These are phyloP conservation scores for Luffa aegyptiaca DNA, from an alignment of 306 rosid species.

Conservation along the genomic window DNA sequence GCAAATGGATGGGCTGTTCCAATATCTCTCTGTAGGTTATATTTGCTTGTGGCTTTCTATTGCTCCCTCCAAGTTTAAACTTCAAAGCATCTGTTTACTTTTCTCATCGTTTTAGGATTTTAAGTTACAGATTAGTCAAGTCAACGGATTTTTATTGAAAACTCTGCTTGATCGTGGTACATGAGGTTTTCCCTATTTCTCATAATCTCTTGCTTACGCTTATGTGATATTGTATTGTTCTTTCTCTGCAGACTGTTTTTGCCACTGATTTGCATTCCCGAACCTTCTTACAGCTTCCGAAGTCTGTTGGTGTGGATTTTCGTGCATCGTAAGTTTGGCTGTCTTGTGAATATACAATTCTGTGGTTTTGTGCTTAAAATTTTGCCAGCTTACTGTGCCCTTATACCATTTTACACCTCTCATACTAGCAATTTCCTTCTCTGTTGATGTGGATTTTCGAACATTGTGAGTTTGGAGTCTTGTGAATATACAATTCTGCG, in stretches of 20 bases:
- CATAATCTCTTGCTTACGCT: slow-evolving; percentile 8
- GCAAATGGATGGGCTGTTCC: slow-evolving; percentile 75
- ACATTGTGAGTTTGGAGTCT: background rate
- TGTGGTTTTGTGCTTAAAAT: background rate
- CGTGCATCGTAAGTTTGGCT: slow-evolving; percentile 86
- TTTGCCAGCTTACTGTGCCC: background rate
- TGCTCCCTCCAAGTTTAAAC: background rate
- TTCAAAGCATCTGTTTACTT: background rate
- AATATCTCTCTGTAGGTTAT: slow-evolving; percentile 71
- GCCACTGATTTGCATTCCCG: slow-evolving; percentile 95
- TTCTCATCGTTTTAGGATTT: background rate
- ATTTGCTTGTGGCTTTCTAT: background rate
- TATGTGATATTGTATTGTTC: slow-evolving; percentile 11
- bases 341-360: background rate
- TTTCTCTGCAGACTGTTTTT: slow-evolving; percentile 70
- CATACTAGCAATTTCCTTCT: no score
- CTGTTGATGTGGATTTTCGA: no score
- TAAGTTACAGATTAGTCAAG: background rate
- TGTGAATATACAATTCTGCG: background rate
- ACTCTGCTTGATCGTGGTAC: background rate
- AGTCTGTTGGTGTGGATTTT: slow-evolving; percentile 90
- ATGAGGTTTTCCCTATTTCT: background rate
- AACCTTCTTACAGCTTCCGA: slow-evolving; percentile 78
- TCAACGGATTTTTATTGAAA: background rate
- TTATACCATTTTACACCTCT: background rate